Base-by-base conservation (phyloP, 2,329 filamentous ascomycete species). In the Plectosphaerella plurivora region DNA sequence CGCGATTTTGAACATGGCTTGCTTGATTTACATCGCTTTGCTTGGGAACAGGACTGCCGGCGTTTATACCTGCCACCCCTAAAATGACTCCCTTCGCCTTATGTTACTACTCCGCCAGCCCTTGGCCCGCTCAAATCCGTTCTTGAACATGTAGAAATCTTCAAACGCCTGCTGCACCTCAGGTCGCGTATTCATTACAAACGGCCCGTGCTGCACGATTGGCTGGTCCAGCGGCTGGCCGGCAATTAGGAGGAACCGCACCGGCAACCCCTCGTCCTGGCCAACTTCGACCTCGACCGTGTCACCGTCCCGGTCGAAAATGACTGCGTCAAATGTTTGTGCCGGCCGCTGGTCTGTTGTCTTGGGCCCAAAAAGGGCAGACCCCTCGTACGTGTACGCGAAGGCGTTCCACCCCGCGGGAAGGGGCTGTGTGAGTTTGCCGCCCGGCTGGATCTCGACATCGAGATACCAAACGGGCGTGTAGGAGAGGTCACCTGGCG, bases 391-490 rank as follows among this genome's bases (percentile, higher is more conserved):
- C 3, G 83, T 87, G 69, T 97, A 97, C 14, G 87, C 86, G 64
- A 97, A 97, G 2, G 89, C 84, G 67, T 95, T 97, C 90, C 91
- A 97, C 22, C 85, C 87, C 56, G 77, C 72, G 0, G 93, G 93
- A 3, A 97, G 65, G 4, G 81, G 69, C 73, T 97, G 93, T 20
- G 76, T 77, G 58, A 97, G 75, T 53, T 77, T 82, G 45, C 89
- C 91, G 50, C 93, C 93, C 0, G 92, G 91, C 62, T 83, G 73
- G 50, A 97, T 82, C n/a, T 82, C 84, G 50, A 97, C 76, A 66
- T 97, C 93, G 44, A 97, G 77, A 56, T 96, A 78, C 93, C 93
- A 97, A 15, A 97, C 91, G 0, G 94, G 93, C 2, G 93, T 97
- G 71, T 97, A 96, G 14, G 93, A 91, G 45, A 97, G 76, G 64